These are phyloP conservation scores for Pugionium dolabratum DNA, from an alignment of 345 rosid species.

Conservation along the genomic window DNA sequence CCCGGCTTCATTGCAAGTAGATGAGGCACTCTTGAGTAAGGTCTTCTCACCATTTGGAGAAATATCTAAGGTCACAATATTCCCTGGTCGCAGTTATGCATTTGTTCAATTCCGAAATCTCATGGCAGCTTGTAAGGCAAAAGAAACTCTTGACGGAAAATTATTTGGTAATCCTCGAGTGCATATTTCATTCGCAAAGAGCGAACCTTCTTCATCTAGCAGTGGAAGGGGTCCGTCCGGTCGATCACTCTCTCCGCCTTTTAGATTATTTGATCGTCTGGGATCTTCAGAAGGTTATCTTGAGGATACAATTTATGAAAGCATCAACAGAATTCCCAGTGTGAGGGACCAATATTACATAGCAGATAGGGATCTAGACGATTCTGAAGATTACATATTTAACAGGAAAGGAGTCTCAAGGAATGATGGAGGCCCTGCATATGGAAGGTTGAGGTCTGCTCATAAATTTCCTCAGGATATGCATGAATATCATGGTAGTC, in stretches of 20 bases:
- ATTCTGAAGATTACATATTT: slow-evolving; percentile 51
- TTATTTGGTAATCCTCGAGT: slow-evolving; percentile 96
- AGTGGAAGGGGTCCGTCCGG: slow-evolving; percentile 52
- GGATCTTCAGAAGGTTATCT: slow-evolving; percentile 58
- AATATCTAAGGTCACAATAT: slow-evolving; percentile 71
- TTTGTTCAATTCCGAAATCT: slow-evolving; percentile 72
- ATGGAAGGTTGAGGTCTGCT: slow-evolving; percentile 48
- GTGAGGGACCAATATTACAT: slow-evolving; percentile 47
- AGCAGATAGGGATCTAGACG: slow-evolving; percentile 49
- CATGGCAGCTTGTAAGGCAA: slow-evolving; percentile 76
- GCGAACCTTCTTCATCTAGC: slow-evolving; percentile 64
- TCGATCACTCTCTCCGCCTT: slow-evolving; percentile 60
- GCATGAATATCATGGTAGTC: slow-evolving; percentile 59
- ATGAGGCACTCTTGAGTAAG: slow-evolving; percentile 70
- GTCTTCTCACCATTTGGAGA: slow-evolving; percentile 92
- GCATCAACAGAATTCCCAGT: slow-evolving; percentile 36
- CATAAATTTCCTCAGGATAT: slow-evolving; percentile 44
- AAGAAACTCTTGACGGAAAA: slow-evolving; percentile 93
- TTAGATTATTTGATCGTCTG: slow-evolving; percentile 49
- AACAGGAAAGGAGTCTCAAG: slow-evolving; percentile 51
- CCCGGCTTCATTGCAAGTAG: slow-evolving; percentile 79
- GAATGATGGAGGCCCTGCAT: slow-evolving; percentile 50
- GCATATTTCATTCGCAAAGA: slow-evolving; percentile 88
- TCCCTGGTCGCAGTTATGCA: slow-evolving; percentile 98
- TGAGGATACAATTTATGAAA: slow-evolving; percentile 50